Conservation (phyloP, 441 rosid genomes). For the Syzygium malaccense region DNA sequence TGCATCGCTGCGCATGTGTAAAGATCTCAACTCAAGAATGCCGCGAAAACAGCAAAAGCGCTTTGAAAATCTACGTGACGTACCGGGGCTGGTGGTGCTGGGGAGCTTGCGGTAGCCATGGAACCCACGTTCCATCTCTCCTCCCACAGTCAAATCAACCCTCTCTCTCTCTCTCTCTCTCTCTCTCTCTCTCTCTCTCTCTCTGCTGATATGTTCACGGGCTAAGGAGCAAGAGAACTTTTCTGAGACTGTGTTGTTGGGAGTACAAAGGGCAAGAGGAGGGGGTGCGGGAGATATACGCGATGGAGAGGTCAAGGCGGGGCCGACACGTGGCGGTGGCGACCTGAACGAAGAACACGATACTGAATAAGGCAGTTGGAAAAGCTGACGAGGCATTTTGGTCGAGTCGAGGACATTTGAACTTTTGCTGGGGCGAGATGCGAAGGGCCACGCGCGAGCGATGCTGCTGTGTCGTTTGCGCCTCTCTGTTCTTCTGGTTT, state of each 20-base stretch:
- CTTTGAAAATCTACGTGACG: not conserved
- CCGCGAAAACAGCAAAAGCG: not conserved
- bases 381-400: not conserved
- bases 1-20: not conserved
- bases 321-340: slow-evolving; percentile 2
- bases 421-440: not conserved
- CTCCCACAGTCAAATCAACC: slow-evolving; percentile 13
- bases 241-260: not conserved
- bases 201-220: slow-evolving; percentile 6
- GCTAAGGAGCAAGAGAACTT: not conserved
- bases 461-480: not conserved
- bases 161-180: slow-evolving; percentile 15
- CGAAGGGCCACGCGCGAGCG: not conserved
- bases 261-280: not conserved
- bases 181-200: slow-evolving; percentile 18
- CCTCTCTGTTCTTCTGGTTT: not conserved
- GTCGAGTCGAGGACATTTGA: not conserved
- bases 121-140: slow-evolving; percentile 45
- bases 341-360: slow-evolving; percentile 6
- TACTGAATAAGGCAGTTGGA: not conserved
- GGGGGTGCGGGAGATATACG: not conserved
- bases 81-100: slow-evolving; percentile 32
- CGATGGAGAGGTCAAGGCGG: not conserved
- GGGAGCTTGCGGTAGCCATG: slow-evolving; percentile 66
- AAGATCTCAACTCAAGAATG: not conserved